Conservation (phyloP, 1,284 basidiomycete genomes). For the Vanrija pseudolonga region DNA sequence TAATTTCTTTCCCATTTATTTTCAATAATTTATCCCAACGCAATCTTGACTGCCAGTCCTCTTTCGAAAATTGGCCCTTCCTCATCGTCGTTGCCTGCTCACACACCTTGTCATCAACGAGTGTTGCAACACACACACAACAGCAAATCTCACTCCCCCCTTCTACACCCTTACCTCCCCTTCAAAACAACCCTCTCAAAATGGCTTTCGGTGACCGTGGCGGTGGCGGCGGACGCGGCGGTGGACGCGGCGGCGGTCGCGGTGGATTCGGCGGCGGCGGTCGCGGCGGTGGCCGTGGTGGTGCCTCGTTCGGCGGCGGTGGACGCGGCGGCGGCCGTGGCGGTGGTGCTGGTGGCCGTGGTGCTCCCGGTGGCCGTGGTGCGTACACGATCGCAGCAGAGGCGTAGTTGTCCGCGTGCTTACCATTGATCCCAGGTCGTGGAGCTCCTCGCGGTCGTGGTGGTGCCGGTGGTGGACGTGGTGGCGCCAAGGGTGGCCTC, state of each 20-base stretch:
- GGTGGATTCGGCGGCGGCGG: constrained; percentile 48
- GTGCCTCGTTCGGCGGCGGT: constrained; percentile 36
- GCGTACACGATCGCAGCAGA: constrained; percentile 1
- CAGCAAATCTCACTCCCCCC: not conserved
- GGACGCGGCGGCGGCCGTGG: constrained; percentile 25
- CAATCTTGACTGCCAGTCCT: too few relatives aligned
- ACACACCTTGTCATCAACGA: not conserved
- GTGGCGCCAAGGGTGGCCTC: constrained; percentile 54
- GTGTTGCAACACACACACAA: too few relatives aligned
- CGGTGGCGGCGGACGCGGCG: constrained; percentile 43
- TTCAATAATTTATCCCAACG: constrained; percentile 10
- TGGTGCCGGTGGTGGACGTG: constrained; percentile 49
- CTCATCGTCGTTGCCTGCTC: not conserved
- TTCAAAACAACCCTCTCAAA: constrained; percentile 12
- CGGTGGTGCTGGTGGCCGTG: constrained; percentile 31
- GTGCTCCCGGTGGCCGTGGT: constrained; percentile 31
- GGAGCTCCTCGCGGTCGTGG: constrained; percentile 51
- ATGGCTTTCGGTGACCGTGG: constrained; percentile 52
- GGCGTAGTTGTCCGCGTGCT: constrained; percentile 50
- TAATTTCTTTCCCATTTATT: constrained; percentile 5
- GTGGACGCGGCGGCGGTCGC: constrained; percentile 49
- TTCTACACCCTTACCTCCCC: not conserved
- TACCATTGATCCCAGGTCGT: constrained; percentile 12
- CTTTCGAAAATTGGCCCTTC: constrained; percentile 8
- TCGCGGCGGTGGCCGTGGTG: constrained; percentile 37